Base-by-base conservation (phyloP, 208 protist genomes). In the Leishmania turanica region DNA sequence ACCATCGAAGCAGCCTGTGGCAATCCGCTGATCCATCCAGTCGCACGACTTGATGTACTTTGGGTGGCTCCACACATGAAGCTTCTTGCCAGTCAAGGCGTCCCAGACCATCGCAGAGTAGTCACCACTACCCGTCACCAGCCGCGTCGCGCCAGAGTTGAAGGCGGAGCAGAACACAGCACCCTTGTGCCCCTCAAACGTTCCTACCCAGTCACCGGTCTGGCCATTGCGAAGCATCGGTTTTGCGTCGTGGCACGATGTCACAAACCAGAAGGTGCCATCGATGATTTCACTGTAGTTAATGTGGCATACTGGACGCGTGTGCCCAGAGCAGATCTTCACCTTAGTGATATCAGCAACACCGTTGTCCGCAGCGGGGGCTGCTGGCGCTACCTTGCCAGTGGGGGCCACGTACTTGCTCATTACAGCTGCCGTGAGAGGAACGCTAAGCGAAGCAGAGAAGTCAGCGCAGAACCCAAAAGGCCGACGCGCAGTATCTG, bases 161-260 rank as follows among this genome's bases (percentile, higher is more conserved):
- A 99, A 96, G 15, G 89, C 88, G 37, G 95, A 97, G 82, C 93
- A 97, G 84, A 97, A 99, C 27, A 99, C 96, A 3, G 98, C 98
- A 68, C 98, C 98, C 78, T 99, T 98, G 88, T 99, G 98, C 6
- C 96, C 98, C 77, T 98, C 95, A 78, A 99, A 99, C 13, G 96
- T 98, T 40, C 98, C 98, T 37, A 99, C 97, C 97, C 98, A 99
- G 82, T 99, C 98, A 51, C 98, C 97, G 13, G 96, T 99, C 82
- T 98, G 91, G 15, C 98, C 97, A 76, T 98, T 97, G 58, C 97
- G 90, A n/a, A 99, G 84, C 95, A 99, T 98, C 17, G 98, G 95
- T 71, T 97, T 97, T 19, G 95, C 88, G 80, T 99, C 96, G 80
- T 97, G 94, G 84, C 94, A 98, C 4, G 94, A 92, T 45, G 93